Evolutionary conservation across 2,329 filamentous ascomycete species (phyloP).

Genomic region (Ascochyta fabae): DNA sequence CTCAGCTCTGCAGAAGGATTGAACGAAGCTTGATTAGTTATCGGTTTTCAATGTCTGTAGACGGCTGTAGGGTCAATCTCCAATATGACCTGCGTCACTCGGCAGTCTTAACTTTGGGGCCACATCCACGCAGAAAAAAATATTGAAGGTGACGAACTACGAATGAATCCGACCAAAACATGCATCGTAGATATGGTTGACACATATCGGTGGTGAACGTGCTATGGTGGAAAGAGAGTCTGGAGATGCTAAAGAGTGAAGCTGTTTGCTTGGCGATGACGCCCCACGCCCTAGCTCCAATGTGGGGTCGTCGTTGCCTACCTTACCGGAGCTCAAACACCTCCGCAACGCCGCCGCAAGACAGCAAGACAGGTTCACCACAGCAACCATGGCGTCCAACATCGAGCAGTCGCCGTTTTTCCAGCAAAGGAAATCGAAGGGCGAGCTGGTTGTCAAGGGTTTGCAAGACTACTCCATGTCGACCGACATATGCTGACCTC

Average conservation of each 20-base stretch:
- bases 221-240: too few relatives aligned
- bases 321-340: conserved; percentile 15
- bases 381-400: conserved; percentile 39
- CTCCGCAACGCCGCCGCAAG: conserved; percentile 20
- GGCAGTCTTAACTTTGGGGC: conserved; percentile 14
- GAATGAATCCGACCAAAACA: too few relatives aligned
- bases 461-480: neutral
- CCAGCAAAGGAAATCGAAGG: conserved; percentile 35
- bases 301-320: neutral
- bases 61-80: neutral
- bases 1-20: too few relatives aligned
- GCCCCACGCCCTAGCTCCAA: conserved; percentile 4
- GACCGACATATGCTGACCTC: conserved; percentile 23
- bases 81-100: neutral
- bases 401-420: conserved; percentile 48
- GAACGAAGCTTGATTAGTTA: neutral
- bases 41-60: neutral
- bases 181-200: too few relatives aligned
- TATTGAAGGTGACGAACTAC: too few relatives aligned
- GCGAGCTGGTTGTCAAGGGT: conserved; percentile 44
- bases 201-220: too few relatives aligned
- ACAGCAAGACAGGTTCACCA: conserved; percentile 14
- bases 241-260: neutral
- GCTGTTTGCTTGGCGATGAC: conserved; percentile 6
- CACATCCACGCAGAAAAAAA: neutral